Evolutionary conservation across 2,329 filamentous ascomycete genomes (phyloP).

Genomic region (Fusarium stilboides): DNA sequence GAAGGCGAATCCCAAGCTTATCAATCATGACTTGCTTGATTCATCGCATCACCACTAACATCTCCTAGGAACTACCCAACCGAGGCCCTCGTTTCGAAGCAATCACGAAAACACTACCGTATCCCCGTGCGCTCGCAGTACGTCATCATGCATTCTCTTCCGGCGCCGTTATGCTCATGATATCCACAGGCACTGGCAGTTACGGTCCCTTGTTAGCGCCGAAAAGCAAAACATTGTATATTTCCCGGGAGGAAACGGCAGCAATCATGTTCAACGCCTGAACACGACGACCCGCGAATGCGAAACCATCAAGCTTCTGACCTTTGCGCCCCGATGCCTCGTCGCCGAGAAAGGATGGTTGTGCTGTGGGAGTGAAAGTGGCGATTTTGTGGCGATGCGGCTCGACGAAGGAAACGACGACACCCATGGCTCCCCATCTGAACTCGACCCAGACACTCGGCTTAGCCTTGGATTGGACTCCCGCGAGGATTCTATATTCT

Average conservation of each 20-base stretch:
- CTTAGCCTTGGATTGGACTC: conserved; percentile 52
- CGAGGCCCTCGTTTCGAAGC: conserved; percentile 73
- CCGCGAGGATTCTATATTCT: conserved; percentile 55
- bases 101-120: conserved; percentile 76
- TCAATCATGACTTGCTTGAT: conserved; percentile 32
- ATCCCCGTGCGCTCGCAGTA: conserved; percentile 77
- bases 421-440: conserved; percentile 45
- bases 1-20: conserved; percentile 9
- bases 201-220: conserved; percentile 90
- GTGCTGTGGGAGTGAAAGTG: conserved; percentile 89
- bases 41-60: conserved; percentile 22
- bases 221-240: conserved; percentile 84
- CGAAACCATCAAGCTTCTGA: conserved; percentile 80
- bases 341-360: conserved; percentile 91
- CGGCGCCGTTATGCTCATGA: conserved; percentile 31
- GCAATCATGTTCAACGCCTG: conserved; percentile 75
- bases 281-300: conserved; percentile 78
- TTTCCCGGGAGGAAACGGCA: conserved; percentile 83
- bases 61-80: conserved; percentile 74
- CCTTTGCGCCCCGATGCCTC: conserved; percentile 85
- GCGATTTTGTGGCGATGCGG: conserved; percentile 87
- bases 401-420: conserved; percentile 62
- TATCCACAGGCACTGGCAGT: conserved; percentile 80
- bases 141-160: conserved; percentile 53
- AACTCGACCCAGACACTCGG: conserved; percentile 55